Conservation (phyloP, 805 yeast species). For the Barnettozyma wickerhamii region DNA sequence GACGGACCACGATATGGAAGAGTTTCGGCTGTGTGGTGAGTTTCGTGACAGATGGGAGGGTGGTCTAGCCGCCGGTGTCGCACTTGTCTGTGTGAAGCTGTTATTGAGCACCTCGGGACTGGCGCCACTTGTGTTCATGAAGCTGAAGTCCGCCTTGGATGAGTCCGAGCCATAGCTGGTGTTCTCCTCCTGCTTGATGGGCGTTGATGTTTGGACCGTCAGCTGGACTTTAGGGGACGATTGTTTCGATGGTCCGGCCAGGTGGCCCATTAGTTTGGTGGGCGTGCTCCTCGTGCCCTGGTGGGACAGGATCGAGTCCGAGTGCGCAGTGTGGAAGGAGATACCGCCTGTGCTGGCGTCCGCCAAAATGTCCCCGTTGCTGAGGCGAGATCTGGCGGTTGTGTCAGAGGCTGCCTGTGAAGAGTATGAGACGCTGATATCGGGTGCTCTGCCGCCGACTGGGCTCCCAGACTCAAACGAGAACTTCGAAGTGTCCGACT, state of each 20-base stretch:
- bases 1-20: slow-evolving; percentile 42
- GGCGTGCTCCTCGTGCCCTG: slow-evolving; percentile 4
- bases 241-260: slow-evolving; percentile 6
- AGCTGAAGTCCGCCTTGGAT: slow-evolving; percentile 20
- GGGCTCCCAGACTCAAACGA: slow-evolving; percentile 3
- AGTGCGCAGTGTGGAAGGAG: slow-evolving; percentile 21
- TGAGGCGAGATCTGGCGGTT: background rate
- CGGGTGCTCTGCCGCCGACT: background rate
- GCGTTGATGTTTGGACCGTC: slow-evolving; percentile 14
- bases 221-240: slow-evolving; percentile 12
- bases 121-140: slow-evolving; percentile 20
- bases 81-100: background rate
- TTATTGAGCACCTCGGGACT: slow-evolving; percentile 3
- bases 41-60: slow-evolving; percentile 4
- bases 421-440: background rate
- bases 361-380: background rate
- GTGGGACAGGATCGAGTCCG: slow-evolving; percentile 8
- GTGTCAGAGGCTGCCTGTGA: background rate
- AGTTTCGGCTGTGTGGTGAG: slow-evolving; percentile 24
- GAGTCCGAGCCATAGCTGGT: slow-evolving; percentile 7
- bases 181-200: slow-evolving; percentile 4
- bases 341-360: slow-evolving; percentile 2
- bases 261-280: slow-evolving; percentile 19
- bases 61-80: slow-evolving; percentile 8
- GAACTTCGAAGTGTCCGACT: slow-evolving; percentile 2